Percentiles rank a stretch among this genome's conserved stretches.
Evolutionary conservation across 441 rosid species (phyloP).

Genomic region (Eutrema salsugineum): DNA sequence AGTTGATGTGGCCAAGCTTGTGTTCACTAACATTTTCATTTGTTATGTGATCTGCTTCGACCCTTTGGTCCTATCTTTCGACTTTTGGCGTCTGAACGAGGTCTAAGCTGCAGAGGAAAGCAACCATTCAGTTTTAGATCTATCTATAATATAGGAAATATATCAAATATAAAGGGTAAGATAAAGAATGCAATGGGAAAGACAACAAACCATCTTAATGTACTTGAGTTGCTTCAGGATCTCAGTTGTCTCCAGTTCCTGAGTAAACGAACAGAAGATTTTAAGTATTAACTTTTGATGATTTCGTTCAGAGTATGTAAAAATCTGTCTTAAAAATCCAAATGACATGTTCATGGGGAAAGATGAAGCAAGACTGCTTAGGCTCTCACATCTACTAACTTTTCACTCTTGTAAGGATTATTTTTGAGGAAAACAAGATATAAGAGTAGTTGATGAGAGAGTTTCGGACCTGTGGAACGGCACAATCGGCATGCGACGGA

Average conservation of each 20-base stretch:
- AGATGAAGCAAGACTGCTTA: conserved; percentile 16
- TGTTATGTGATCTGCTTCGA: not conserved
- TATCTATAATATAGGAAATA: not conserved
- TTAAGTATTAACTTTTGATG: not conserved
- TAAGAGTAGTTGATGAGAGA: not conserved
- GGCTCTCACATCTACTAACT: not conserved
- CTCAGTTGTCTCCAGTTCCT: conserved; percentile 86
- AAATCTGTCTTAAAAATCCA: not conserved
- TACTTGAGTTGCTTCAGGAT: conserved; percentile 73
- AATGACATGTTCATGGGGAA: not conserved
- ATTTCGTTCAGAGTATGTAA: not conserved
- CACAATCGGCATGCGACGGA: conserved; percentile 84
- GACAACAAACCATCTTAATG: conserved; percentile 57
- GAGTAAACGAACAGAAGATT: conserved; percentile 19
- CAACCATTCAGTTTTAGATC: conserved; percentile 14
- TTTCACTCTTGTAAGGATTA: not conserved
- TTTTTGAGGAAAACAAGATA: conserved; percentile 3
- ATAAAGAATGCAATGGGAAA: not conserved
- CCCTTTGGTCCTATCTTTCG: conserved; percentile 29
- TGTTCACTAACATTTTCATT: conserved; percentile 1
- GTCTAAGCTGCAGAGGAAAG: conserved; percentile 52
- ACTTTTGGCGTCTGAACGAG: conserved; percentile 40
- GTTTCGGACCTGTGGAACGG: conserved; percentile 73
- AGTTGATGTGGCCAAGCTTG: conserved; percentile 1
- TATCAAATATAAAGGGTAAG: not conserved